phyloP scores from a whole-genome alignment of 768 basidiomycete genomes.

The Russula brevipes region DNA sequence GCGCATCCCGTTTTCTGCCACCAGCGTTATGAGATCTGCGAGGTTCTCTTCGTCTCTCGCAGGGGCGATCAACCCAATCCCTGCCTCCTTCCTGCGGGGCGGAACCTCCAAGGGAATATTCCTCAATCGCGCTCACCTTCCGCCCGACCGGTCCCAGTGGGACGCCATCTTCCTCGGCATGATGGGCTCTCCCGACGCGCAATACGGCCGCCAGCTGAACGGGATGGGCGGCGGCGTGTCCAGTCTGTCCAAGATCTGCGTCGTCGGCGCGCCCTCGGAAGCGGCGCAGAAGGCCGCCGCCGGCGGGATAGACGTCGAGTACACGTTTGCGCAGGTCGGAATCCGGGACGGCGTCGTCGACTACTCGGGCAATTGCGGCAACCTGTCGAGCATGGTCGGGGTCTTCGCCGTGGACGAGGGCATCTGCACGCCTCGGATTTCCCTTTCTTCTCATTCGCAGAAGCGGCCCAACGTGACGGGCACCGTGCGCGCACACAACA shows the following conservation, averaged over 20 bases:
- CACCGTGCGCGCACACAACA: constrained; percentile 61
- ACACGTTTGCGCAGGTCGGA: constrained; percentile 57
- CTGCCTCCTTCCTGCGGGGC: constrained; percentile 55
- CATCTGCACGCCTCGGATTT: constrained; percentile 37
- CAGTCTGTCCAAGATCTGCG: constrained; percentile 68
- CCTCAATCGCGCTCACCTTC: constrained; percentile 50
- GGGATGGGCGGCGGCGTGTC: constrained; percentile 80
- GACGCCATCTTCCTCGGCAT: constrained; percentile 57
- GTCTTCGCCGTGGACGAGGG: constrained; percentile 67
- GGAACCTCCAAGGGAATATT: constrained; percentile 79
- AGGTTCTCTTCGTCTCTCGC: constrained; percentile 13
- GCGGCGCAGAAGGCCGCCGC: constrained; percentile 37
- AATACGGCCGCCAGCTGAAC: constrained; percentile 64
- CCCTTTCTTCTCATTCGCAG: background rate
- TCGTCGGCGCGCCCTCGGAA: constrained; percentile 49
- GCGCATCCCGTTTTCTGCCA: background rate
- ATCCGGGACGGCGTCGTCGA: constrained; percentile 58
- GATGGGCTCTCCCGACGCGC: constrained; percentile 78
- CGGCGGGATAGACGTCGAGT: constrained; percentile 54
- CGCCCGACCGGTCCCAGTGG: constrained; percentile 49
- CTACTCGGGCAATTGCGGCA: constrained; percentile 71
- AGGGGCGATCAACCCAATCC: constrained; percentile 32
- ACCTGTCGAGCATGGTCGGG: constrained; percentile 68
- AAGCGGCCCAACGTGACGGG: constrained; percentile 12
- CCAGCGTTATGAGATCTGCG: background rate